phyloP scores from a whole-genome alignment of 2,329 filamentous ascomycete genomes.

The Colletotrichum acutatum region DNA sequence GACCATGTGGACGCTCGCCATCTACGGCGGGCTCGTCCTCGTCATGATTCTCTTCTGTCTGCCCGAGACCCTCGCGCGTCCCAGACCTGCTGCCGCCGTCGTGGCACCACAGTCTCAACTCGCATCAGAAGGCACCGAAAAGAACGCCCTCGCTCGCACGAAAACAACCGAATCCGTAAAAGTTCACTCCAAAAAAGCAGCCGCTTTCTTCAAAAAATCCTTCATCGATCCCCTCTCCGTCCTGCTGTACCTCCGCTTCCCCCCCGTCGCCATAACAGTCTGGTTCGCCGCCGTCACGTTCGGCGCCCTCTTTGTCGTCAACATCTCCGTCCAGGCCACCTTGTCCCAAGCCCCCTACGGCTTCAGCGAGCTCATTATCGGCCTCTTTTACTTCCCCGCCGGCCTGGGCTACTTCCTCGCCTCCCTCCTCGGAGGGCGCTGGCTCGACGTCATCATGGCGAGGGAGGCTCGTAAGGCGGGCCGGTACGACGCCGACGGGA shows the following conservation, averaged over 20 bases:
- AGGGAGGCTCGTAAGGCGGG: slow-evolving; percentile 77
- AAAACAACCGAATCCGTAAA: slow-evolving; percentile 72
- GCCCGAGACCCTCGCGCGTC: slow-evolving; percentile 70
- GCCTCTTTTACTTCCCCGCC: slow-evolving; percentile 81
- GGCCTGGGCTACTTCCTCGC: slow-evolving; percentile 78
- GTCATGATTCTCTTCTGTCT: slow-evolving; percentile 69
- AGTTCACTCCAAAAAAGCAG: slow-evolving; percentile 63
- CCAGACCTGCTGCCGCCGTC: slow-evolving; percentile 35
- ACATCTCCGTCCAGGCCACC: slow-evolving; percentile 78
- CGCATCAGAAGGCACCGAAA: slow-evolving; percentile 15
- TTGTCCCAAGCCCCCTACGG: slow-evolving; percentile 76
- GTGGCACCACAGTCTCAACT: slow-evolving; percentile 6
- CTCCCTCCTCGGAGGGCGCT: slow-evolving; percentile 76
- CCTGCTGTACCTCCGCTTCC: slow-evolving; percentile 77
- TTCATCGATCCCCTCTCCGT: slow-evolving; percentile 80
- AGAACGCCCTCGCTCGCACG: slow-evolving; percentile 55
- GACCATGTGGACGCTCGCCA: slow-evolving; percentile 81
- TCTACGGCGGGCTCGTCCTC: slow-evolving; percentile 72
- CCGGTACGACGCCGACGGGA: slow-evolving; percentile 74
- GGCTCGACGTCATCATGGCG: slow-evolving; percentile 86
- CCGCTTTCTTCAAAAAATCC: slow-evolving; percentile 65
- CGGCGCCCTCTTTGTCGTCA: slow-evolving; percentile 79
- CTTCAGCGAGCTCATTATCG: slow-evolving; percentile 75
- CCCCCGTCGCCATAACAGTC: slow-evolving; percentile 78
- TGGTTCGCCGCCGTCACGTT: slow-evolving; percentile 81